These are phyloP conservation scores for Asterochloris erici DNA, from an alignment of 139 green algal genomes.

Conservation along the genomic window DNA sequence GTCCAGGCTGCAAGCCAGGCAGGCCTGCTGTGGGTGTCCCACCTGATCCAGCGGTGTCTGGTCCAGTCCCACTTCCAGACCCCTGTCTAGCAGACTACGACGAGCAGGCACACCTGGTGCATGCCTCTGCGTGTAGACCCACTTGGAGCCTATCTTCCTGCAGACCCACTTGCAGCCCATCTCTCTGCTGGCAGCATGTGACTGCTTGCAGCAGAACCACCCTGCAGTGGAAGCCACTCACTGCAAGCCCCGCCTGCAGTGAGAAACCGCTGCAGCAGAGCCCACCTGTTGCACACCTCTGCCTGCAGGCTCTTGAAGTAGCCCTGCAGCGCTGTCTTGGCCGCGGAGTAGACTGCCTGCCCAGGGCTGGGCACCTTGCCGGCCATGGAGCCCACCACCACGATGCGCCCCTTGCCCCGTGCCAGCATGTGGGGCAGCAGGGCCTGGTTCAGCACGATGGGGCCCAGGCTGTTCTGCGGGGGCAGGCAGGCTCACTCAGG, in stretches of 20 bases:
- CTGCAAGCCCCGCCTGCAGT: neutral
- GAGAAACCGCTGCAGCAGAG: neutral
- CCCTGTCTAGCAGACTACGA: too few relatives aligned
- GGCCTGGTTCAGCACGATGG: conserved; percentile 69
- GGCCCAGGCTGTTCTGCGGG: conserved; percentile 64
- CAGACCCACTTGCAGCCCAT: too few relatives aligned
- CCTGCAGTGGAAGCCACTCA: too few relatives aligned
- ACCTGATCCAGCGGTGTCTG: too few relatives aligned
- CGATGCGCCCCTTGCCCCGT: conserved; percentile 49
- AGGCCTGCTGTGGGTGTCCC: too few relatives aligned
- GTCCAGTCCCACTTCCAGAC: too few relatives aligned
- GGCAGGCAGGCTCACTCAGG: conserved; percentile 60
- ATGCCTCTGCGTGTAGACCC: too few relatives aligned
- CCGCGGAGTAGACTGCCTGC: conserved; percentile 61
- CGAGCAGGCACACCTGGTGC: too few relatives aligned
- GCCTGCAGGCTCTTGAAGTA: conserved; percentile 72
- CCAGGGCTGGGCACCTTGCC: conserved; percentile 69
- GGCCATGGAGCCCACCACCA: conserved; percentile 73
- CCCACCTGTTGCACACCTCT: conserved; percentile 57
- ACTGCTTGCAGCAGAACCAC: too few relatives aligned
- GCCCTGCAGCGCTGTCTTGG: conserved; percentile 67
- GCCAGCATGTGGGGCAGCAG: conserved; percentile 61
- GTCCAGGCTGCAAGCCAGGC: too few relatives aligned
- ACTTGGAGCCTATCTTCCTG: too few relatives aligned
- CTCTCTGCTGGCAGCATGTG: too few relatives aligned